phyloP scores from a whole-genome alignment of 2,329 filamentous ascomycete species.

The Diaporthe ilicicola region DNA sequence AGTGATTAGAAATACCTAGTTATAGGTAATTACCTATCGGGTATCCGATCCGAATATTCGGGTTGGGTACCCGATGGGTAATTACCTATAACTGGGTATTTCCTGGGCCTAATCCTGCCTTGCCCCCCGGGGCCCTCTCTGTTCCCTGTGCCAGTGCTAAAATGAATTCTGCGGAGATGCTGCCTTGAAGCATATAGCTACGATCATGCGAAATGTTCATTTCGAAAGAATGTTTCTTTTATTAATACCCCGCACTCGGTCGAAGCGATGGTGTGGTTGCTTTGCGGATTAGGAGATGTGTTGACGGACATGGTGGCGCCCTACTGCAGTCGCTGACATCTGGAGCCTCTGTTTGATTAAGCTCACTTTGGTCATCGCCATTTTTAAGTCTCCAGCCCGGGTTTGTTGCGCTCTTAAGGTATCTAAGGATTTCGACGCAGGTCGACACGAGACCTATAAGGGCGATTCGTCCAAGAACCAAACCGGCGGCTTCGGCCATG shows the following conservation, averaged over 20 bases:
- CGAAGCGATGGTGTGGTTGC: background rate
- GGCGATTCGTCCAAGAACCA: background rate
- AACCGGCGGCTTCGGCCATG: background rate
- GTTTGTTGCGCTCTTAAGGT: background rate
- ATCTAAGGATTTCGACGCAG: background rate
- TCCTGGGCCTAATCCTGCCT: too few species aligned
- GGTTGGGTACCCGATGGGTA: too few species aligned
- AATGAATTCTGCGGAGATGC: too few species aligned
- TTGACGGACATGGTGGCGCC: background rate
- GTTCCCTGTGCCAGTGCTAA: too few species aligned
- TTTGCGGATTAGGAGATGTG: background rate
- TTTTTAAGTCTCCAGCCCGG: background rate
- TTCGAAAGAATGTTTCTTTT: background rate
- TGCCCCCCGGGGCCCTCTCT: too few species aligned
- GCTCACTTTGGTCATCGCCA: conserved; percentile 3
- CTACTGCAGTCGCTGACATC: background rate
- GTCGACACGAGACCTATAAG: background rate
- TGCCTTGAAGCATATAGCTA: too few species aligned
- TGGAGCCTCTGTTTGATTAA: background rate
- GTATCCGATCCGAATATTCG: too few species aligned
- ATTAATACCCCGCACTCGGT: background rate
- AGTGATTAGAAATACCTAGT: too few species aligned
- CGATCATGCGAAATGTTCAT: too few species aligned
- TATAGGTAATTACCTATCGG: too few species aligned
- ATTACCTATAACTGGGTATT: too few species aligned